Evolutionary conservation across 2,329 filamentous ascomycete species (phyloP), one percentile per base, ranked within the genome.

Genomic region (Trichoderma oligosporum): DNA sequence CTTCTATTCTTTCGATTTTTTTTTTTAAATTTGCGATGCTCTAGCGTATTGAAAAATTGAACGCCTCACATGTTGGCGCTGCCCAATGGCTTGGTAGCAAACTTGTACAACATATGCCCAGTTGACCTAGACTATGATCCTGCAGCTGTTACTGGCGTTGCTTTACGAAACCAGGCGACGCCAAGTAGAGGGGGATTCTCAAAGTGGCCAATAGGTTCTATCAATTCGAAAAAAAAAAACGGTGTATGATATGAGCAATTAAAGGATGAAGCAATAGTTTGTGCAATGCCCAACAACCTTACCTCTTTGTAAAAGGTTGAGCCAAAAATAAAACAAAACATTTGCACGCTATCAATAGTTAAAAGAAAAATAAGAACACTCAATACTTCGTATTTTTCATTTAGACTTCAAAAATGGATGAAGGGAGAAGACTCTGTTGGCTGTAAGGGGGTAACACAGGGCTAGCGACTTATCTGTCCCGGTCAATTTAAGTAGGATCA

Each of bases 1-100:
- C 7, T 24, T 36, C 16, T 20, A 38, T 55, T 22, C 47, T 55
- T 46, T n/a, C n/a, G n/a, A n/a, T n/a, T n/a, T n/a, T n/a, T n/a
- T n/a, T n/a, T n/a, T n/a, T 12, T 22, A 55, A 36, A 29, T 11
- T 12, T 22, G 41, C 11, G 27, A n/a, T 6, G n/a, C 49, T 54
- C n/a, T 11, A n/a, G 29, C 22, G 9, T 31, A 41, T 20, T 16
- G 7, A 22, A 25, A 41, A 16, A 31, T 39, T 46, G 41, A 55
- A 38, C n/a, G 8, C 8, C 4, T 20, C 31, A 46, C 18, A 27
- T 55, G 38, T 20, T 18, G 38, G 6, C 29, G 22, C n/a, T 41
- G 53, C 20, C 44, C 53, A 56, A 56, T 56, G 24, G 36, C 22
- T 29, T 48, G 42, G 18, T 36, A 35, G 35, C 44, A 48, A 56